A percentile compares a stretch with the other conserved stretches of the same genome.
phyloP scores from a whole-genome alignment of 768 basidiomycete species.

The Coprinopsis marcescibilis region DNA sequence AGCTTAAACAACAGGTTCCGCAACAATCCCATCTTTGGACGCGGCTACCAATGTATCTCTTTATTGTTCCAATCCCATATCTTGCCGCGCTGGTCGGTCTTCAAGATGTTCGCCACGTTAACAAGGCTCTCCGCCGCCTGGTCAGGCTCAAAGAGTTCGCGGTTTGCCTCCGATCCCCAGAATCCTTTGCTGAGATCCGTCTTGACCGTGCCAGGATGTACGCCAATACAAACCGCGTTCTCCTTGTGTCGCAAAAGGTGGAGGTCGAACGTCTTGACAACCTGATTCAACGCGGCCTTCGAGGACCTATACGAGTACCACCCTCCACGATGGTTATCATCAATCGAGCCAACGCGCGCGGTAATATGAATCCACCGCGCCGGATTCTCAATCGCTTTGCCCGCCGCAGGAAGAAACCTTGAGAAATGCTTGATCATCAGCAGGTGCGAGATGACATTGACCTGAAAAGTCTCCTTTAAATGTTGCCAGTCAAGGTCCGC shows the following conservation, averaged over 20 bases:
- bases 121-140: conserved; percentile 42
- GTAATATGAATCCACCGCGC: conserved; percentile 58
- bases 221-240: conserved; percentile 46
- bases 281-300: conserved; percentile 59
- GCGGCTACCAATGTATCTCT: conserved; percentile 39
- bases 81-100: conserved; percentile 37
- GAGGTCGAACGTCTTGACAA: conserved; percentile 54
- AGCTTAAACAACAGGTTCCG: too few relatives aligned
- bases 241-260: conserved; percentile 42
- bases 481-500: conserved; percentile 38
- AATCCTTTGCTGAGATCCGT: conserved; percentile 53
- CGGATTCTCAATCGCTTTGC: conserved; percentile 21
- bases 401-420: conserved; percentile 44
- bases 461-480: conserved; percentile 42
- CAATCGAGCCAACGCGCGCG: conserved; percentile 53
- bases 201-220: conserved; percentile 58
- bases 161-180: conserved; percentile 35
- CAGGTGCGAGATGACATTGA: conserved; percentile 56
- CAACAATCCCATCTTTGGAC: too few relatives aligned
- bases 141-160: conserved; percentile 43
- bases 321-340: conserved; percentile 52
- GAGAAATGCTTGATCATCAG: conserved; percentile 59
- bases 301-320: conserved; percentile 62
- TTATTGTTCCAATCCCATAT: conserved; percentile 57
- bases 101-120: conserved; percentile 38